A percentile compares a stretch with the other conserved stretches of the same genome.
These are phyloP conservation scores for Cystobasidium ongulense DNA, from an alignment of 768 basidiomycete species.

Conservation along the genomic window DNA sequence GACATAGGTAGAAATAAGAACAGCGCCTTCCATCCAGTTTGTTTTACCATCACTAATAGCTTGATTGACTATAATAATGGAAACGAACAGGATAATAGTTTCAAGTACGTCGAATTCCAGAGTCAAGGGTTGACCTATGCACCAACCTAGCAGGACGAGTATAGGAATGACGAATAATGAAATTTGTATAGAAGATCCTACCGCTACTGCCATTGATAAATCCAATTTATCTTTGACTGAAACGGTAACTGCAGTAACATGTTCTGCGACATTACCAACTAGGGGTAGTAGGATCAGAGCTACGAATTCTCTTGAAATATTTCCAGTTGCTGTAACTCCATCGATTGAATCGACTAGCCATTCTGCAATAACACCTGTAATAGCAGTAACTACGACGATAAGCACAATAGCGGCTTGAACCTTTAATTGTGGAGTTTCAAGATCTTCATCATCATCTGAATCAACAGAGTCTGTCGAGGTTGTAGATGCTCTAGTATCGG, in stretches of 20 bases:
- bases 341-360: slow-evolving; percentile 67
- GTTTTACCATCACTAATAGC: slow-evolving; percentile 72
- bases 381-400: slow-evolving; percentile 35
- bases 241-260: slow-evolving; percentile 82
- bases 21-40: slow-evolving; percentile 57
- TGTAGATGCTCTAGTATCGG: not conserved
- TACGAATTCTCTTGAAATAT: slow-evolving; percentile 70
- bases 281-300: slow-evolving; percentile 86
- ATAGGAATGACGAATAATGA: slow-evolving; percentile 64
- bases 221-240: slow-evolving; percentile 79
- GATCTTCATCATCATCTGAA: slow-evolving; percentile 28
- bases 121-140: slow-evolving; percentile 57
- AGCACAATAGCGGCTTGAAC: slow-evolving; percentile 32
- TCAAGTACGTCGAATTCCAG: slow-evolving; percentile 30
- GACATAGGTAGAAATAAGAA: slow-evolving; percentile 17
- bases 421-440: slow-evolving; percentile 36
- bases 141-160: slow-evolving; percentile 67
- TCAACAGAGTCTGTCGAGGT: not conserved
- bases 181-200: slow-evolving; percentile 56
- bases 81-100: slow-evolving; percentile 53
- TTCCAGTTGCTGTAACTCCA: slow-evolving; percentile 56
- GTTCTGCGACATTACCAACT: slow-evolving; percentile 57
- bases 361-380: slow-evolving; percentile 59
- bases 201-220: slow-evolving; percentile 54
- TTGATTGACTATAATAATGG: slow-evolving; percentile 69